A percentile compares a stretch with the other conserved stretches of the same genome.
phyloP scores from a whole-genome alignment of 2,329 filamentous ascomycete species.

The Bertia moriformis region DNA sequence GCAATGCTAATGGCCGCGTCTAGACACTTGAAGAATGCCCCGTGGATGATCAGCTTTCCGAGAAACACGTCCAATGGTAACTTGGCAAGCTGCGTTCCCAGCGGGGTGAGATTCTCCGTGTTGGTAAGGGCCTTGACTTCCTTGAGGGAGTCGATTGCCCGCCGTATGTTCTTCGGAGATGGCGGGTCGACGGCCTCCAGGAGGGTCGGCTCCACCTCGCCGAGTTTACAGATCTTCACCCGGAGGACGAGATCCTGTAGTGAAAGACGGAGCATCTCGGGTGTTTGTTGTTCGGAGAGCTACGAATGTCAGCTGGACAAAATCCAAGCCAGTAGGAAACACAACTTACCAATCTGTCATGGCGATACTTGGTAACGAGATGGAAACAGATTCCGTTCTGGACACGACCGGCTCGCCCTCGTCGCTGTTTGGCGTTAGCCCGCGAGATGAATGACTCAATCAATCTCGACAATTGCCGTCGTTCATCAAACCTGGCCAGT shows the following conservation, averaged over 20 bases:
- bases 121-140: slow-evolving; percentile 80
- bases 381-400: slow-evolving; percentile 93
- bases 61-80: slow-evolving; percentile 87
- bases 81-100: slow-evolving; percentile 75
- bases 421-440: slow-evolving; percentile 87
- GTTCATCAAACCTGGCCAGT: slow-evolving; percentile 53
- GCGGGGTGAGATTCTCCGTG: slow-evolving; percentile 68
- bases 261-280: slow-evolving; percentile 87
- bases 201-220: slow-evolving; percentile 80
- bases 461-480: slow-evolving; percentile 74
- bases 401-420: slow-evolving; percentile 86
- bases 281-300: slow-evolving; percentile 66
- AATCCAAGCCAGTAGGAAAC: neutral
- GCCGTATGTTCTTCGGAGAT: slow-evolving; percentile 77
- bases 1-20: slow-evolving; percentile 86
- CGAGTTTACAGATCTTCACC: slow-evolving; percentile 93
- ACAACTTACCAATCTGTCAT: slow-evolving; percentile 67
- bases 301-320: neutral
- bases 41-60: slow-evolving; percentile 80
- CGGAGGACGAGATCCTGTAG: slow-evolving; percentile 89
- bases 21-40: slow-evolving; percentile 75
- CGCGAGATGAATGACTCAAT: slow-evolving; percentile 91
- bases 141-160: slow-evolving; percentile 81
- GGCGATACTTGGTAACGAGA: slow-evolving; percentile 77
- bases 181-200: slow-evolving; percentile 80